Percentiles rank a stretch among this genome's conserved stretches.
phyloP scores from a whole-genome alignment of 495 filamentous ascomycete genomes.

The Lasiosphaeria hispida region DNA sequence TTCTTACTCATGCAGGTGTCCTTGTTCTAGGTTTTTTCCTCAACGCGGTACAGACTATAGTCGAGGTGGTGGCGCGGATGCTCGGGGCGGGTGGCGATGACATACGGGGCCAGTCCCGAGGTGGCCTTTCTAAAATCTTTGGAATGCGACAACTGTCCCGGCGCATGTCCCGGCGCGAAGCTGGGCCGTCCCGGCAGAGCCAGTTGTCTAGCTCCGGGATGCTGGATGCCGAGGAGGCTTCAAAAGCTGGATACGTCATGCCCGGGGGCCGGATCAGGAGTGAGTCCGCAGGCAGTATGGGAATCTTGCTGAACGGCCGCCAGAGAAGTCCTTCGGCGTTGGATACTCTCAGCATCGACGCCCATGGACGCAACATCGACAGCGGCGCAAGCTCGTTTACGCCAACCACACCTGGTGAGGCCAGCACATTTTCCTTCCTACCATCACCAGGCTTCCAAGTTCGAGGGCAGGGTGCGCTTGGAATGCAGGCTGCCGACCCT shows the following conservation, averaged over 20 bases:
- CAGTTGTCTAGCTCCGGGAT: conserved; percentile 80
- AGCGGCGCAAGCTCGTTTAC: conserved; percentile 57
- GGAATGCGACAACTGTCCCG: conserved; percentile 89
- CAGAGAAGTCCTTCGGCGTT: conserved; percentile 46
- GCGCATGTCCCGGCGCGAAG: conserved; percentile 60
- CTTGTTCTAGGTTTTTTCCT: conserved; percentile 92
- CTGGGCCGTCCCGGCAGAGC: conserved; percentile 62
- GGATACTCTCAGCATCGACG: conserved; percentile 42
- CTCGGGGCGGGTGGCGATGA: conserved; percentile 78
- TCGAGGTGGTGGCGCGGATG: conserved; percentile 79
- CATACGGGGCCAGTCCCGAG: conserved; percentile 67
- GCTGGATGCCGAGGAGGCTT: conserved; percentile 60
- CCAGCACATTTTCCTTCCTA: conserved; percentile 67
- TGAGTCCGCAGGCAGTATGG: conserved; percentile 76
- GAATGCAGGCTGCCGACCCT: conserved; percentile 59
- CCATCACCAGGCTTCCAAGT: conserved; percentile 50
- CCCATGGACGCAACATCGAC: conserved; percentile 31
- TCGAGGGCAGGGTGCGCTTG: conserved; percentile 40
- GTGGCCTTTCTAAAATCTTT: conserved; percentile 87
- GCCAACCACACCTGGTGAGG: conserved; percentile 64
- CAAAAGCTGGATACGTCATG: conserved; percentile 61
- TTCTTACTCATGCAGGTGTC: conserved; percentile 81
- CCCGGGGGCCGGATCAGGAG: conserved; percentile 69
- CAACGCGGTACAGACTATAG: conserved; percentile 82
- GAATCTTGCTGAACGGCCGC: conserved; percentile 55